Conservation (phyloP, 257 asterid genomes). For the Mentha longifolia region DNA sequence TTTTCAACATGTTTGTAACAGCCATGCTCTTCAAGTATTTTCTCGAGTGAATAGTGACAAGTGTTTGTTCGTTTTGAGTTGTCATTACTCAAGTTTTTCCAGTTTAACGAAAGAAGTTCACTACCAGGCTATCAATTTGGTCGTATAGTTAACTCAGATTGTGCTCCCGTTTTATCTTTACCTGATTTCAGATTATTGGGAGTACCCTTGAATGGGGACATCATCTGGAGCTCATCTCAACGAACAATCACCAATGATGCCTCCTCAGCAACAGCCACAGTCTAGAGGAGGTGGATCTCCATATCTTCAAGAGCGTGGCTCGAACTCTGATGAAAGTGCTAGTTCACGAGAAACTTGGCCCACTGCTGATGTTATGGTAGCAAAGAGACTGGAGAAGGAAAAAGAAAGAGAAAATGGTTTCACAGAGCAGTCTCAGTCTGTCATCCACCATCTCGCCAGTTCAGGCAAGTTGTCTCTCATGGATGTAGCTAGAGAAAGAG, state of each 20-base stretch:
- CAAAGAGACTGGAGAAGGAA: conserved; percentile 64
- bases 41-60: background rate
- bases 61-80: conserved; percentile 9
- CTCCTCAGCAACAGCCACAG: conserved; percentile 92
- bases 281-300: conserved; percentile 86
- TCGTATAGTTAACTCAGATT: background rate
- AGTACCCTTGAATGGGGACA: conserved; percentile 54
- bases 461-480: conserved; percentile 76
- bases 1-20: background rate
- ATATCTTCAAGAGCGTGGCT: conserved; percentile 76
- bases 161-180: conserved; percentile 7
- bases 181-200: conserved; percentile 27
- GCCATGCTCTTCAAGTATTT: conserved; percentile 11
- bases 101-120: conserved; percentile 3
- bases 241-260: conserved; percentile 78
- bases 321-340: conserved; percentile 94
- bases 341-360: conserved; percentile 98
- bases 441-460: conserved; percentile 61
- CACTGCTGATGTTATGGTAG: conserved; percentile 66
- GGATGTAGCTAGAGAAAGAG: conserved; percentile 82
- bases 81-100: conserved; percentile 9
- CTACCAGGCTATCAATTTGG: conserved; percentile 5
- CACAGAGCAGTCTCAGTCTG: conserved; percentile 82
- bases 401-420: conserved; percentile 73
- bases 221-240: conserved; percentile 79